Conservation (phyloP, 495 filamentous ascomycete species). For the Mytilinidion resinicola region DNA sequence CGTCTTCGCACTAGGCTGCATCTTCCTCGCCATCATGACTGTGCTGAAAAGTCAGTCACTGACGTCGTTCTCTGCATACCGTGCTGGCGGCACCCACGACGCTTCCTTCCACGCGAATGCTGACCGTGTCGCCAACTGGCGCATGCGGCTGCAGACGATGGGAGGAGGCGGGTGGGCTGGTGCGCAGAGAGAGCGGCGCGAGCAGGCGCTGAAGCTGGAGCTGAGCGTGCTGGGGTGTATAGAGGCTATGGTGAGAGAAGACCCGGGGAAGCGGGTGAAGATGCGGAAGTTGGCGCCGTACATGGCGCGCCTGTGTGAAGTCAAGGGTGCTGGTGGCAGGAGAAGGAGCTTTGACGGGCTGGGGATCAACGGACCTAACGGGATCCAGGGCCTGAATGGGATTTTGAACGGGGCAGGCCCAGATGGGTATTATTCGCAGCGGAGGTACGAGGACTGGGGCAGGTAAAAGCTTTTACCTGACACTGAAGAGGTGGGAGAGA, state of each 20-base stretch:
- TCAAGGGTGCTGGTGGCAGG: constrained; percentile 5
- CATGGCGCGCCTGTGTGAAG: constrained; percentile 10
- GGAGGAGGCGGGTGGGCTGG: neutral
- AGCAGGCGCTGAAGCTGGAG: constrained; percentile 20
- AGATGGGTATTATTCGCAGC: neutral
- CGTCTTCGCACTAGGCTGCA: constrained; percentile 23
- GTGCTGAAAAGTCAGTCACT: constrained; percentile 16
- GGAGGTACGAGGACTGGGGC: neutral
- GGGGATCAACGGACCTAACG: neutral
- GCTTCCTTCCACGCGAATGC: constrained; percentile 31
- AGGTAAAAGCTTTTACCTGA: neutral
- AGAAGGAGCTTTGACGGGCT: constrained; percentile 22
- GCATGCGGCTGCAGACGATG: constrained; percentile 17
- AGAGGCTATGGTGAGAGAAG: constrained; percentile 17
- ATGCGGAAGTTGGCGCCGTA: constrained; percentile 11
- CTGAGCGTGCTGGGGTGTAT: constrained; percentile 15
- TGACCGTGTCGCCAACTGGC: constrained; percentile 24
- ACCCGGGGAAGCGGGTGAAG: constrained; percentile 19
- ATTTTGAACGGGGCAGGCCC: neutral
- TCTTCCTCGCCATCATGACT: constrained; percentile 29
- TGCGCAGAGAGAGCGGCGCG: constrained; percentile 2
- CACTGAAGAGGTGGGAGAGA: too few relatives aligned
- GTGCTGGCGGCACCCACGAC: constrained; percentile 20
- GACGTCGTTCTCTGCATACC: constrained; percentile 16
- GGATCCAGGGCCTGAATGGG: constrained; percentile 1